These are phyloP conservation scores for Cardamine resedifolia DNA, from an alignment of 345 rosid species.

Conservation along the genomic window DNA sequence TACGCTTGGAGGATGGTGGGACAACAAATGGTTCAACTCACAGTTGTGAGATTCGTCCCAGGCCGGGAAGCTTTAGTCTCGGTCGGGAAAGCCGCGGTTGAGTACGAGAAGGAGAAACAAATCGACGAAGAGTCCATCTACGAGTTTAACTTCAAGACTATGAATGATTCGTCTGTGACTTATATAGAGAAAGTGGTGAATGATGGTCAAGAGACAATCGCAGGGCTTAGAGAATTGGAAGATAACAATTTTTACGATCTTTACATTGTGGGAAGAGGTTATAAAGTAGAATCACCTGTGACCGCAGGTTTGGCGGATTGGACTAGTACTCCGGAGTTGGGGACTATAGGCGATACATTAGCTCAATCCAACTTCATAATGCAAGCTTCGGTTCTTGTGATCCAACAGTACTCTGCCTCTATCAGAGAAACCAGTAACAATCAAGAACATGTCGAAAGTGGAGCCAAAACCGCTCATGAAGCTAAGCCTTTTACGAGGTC, in stretches of 20 bases:
- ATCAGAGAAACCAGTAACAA: background rate
- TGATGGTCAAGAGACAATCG: constrained; percentile 43
- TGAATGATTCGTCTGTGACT: constrained; percentile 26
- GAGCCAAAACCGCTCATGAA: constrained; percentile 3
- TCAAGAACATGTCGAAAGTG: constrained; percentile 2
- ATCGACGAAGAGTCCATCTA: constrained; percentile 45
- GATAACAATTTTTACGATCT: constrained; percentile 38
- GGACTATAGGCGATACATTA: constrained; percentile 56
- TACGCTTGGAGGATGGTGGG: constrained; percentile 62
- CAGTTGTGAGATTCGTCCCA: constrained; percentile 49
- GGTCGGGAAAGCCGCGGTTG: background rate
- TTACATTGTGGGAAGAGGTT: constrained; percentile 56
- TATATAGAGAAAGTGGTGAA: constrained; percentile 47
- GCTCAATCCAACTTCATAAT: constrained; percentile 43
- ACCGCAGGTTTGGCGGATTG: constrained; percentile 49
- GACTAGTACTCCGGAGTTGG: constrained; percentile 54
- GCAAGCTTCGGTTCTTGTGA: constrained; percentile 58
- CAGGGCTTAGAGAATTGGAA: constrained; percentile 38
- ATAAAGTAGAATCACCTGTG: constrained; percentile 36
- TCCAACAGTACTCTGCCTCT: constrained; percentile 48
- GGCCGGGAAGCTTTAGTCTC: constrained; percentile 22
- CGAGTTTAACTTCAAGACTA: constrained; percentile 48
- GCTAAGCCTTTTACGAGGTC: constrained; percentile 10
- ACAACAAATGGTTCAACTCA: constrained; percentile 36
- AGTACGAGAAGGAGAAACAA: constrained; percentile 29